Evolutionary conservation across 257 asterid species (phyloP), one percentile per base, ranked within the genome.

Genomic region (Ilex asprella): DNA sequence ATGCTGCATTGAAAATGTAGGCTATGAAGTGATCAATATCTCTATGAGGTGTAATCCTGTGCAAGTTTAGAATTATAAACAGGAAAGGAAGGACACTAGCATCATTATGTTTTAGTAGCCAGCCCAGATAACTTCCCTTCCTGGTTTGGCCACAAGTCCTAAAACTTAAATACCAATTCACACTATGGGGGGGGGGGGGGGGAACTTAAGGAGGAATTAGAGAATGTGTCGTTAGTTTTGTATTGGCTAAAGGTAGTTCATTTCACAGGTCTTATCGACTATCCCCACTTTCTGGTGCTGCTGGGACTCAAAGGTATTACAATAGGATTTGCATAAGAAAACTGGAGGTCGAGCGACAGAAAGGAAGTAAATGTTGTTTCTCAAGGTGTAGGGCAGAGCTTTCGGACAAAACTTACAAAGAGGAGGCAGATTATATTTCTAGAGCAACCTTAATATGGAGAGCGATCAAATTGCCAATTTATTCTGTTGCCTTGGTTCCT

Each of bases 391-490:
- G 75, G 66, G 81, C 75, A 55, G 71, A 63, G 56, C 50, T 63
- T 30, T 50, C 52, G 39, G 71, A 62, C 60, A 53, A 57, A 21
- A 51, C 50, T 55, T 31, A 30, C 67, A 70, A 54, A 61, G 82
- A 73, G 46, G 67, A 62, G 61, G 70, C 69, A 54, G 84, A 78
- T 41, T 51, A 70, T 67, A 56, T 84, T 62, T 81, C 91, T 39
- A 73, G 72, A 68, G 83, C 89, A 51, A 88, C 86, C 77, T 71
- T 86, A 78, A 79, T 84, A 69, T 84, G 98, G 96, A 82, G 96
- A 75, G 96, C 97, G 55, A 73, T 83, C 71, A 89, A 89, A 66
- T 70, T 89, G 57, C 97, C 97, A 8, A 87, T 79, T 67, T 82
- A 79, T 47, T 72, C 83, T 0, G 83, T 79, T 21, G 96, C 98